Conservation (phyloP, 2,329 filamentous ascomycete genomes). For the Gremmenia infestans region DNA sequence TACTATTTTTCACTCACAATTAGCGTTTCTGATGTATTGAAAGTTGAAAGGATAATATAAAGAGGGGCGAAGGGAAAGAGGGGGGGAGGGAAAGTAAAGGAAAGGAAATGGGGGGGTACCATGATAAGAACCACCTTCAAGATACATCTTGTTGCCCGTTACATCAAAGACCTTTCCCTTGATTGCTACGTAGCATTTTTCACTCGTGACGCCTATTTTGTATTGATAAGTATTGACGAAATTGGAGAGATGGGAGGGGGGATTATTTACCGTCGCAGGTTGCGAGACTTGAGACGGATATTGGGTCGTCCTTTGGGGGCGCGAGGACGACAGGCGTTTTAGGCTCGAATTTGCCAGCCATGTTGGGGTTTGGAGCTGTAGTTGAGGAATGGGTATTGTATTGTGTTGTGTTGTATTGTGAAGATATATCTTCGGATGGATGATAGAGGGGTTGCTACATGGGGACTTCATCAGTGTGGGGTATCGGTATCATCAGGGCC, state of each 20-base stretch:
- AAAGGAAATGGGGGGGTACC: constrained; percentile 49
- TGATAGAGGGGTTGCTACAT: background rate
- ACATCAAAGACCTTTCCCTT: constrained; percentile 94
- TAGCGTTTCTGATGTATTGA: background rate
- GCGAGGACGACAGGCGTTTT: constrained; percentile 71
- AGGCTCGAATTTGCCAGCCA: constrained; percentile 69
- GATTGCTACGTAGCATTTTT: constrained; percentile 64
- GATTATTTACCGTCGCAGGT: constrained; percentile 70
- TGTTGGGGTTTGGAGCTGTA: constrained; percentile 29
- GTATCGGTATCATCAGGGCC: constrained; percentile 2
- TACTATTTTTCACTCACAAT: constrained; percentile 47
- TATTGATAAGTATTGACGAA: background rate
- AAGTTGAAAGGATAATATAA: background rate
- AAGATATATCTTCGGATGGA: background rate
- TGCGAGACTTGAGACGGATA: constrained; percentile 72
- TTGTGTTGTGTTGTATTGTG: background rate
- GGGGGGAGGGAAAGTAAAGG: background rate
- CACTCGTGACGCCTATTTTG: constrained; percentile 55
- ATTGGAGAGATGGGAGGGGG: background rate
- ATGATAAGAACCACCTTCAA: constrained; percentile 75
- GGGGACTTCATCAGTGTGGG: background rate
- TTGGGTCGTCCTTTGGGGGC: constrained; percentile 82
- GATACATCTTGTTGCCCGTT: constrained; percentile 81
- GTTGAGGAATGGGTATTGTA: background rate
- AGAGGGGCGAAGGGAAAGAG: background rate